These are phyloP conservation scores for Epichloe gansuensis DNA, from an alignment of 2,329 filamentous ascomycete species.

Conservation along the genomic window DNA sequence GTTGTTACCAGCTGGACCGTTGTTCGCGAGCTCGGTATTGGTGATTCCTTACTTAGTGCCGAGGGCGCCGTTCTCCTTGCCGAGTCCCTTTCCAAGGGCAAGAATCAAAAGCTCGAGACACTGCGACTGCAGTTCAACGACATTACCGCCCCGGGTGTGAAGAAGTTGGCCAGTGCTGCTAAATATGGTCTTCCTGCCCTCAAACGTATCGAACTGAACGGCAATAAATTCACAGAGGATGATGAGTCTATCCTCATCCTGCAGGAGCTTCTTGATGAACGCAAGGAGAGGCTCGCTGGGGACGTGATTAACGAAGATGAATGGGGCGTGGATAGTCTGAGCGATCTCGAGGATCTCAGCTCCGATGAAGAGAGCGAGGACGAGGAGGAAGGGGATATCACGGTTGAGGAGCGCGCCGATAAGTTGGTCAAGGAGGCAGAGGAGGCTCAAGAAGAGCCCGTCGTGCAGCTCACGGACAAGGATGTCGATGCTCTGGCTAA, in stretches of 20 bases:
- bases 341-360: slow-evolving; percentile 70
- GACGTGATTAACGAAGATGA: slow-evolving; percentile 59
- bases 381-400: slow-evolving; percentile 50
- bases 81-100: slow-evolving; percentile 57
- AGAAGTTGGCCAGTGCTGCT: slow-evolving; percentile 56
- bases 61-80: slow-evolving; percentile 66
- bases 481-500: slow-evolving; percentile 72
- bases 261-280: slow-evolving; percentile 57
- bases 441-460: slow-evolving; percentile 59
- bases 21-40: slow-evolving; percentile 73
- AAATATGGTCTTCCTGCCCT: slow-evolving; percentile 58
- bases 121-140: slow-evolving; percentile 90
- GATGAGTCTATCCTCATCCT: slow-evolving; percentile 59
- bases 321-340: slow-evolving; percentile 76
- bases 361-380: slow-evolving; percentile 57
- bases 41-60: slow-evolving; percentile 72
- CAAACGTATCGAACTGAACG: slow-evolving; percentile 83
- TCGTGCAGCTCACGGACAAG: slow-evolving; percentile 56
- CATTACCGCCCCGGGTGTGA: slow-evolving; percentile 64
- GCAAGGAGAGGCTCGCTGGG: slow-evolving; percentile 62
- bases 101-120: slow-evolving; percentile 67
- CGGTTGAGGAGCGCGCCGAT: slow-evolving; percentile 52
- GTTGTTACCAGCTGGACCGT: slow-evolving; percentile 63
- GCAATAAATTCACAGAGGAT: slow-evolving; percentile 87
- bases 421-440: slow-evolving; percentile 57